Evolutionary conservation across 2,329 filamentous ascomycete species (phyloP).

Genomic region (Tolypocladium inflatum): DNA sequence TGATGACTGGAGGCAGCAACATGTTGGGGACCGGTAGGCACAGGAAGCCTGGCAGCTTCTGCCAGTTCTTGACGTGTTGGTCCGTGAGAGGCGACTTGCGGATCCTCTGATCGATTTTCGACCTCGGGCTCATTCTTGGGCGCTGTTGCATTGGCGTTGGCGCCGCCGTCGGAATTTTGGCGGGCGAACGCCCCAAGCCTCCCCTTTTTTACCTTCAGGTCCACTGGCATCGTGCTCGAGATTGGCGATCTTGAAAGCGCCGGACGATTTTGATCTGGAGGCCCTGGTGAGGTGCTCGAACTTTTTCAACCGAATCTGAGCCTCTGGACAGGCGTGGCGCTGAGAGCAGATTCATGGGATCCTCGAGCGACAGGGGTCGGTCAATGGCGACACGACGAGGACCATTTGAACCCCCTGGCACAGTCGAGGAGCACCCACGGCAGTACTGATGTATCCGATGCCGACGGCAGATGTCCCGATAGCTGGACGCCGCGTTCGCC

Average conservation of each 20-base stretch:
- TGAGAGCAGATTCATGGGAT: conserved; percentile 1
- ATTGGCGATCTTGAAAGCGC: not conserved
- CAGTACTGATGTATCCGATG: not conserved
- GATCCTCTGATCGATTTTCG: conserved; percentile 10
- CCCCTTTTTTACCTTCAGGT: conserved; percentile 19
- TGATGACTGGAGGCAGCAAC: conserved; percentile 15
- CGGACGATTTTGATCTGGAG: not conserved
- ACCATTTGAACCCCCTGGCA: not conserved
- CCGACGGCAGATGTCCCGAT: not conserved
- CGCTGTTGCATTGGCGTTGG: conserved; percentile 9
- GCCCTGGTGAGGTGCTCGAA: not conserved
- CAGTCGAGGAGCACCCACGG: not conserved
- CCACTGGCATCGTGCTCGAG: conserved; percentile 14
- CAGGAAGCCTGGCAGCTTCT: conserved; percentile 24
- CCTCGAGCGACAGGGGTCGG: not conserved
- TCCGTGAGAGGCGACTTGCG: conserved; percentile 5
- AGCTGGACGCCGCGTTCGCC: not conserved
- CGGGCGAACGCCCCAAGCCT: conserved; percentile 22
- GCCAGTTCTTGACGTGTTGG: conserved; percentile 18
- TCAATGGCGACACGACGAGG: not conserved
- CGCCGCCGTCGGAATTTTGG: conserved; percentile 13
- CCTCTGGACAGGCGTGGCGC: not conserved
- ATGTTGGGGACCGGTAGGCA: conserved; percentile 22
- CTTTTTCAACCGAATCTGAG: not conserved
- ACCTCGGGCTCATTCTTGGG: conserved; percentile 8